A percentile compares a stretch with the other conserved stretches of the same genome.
These are phyloP conservation scores for Macadamia integrifolia DNA, from an alignment of 164 flowering plant genomes.

Conservation along the genomic window DNA sequence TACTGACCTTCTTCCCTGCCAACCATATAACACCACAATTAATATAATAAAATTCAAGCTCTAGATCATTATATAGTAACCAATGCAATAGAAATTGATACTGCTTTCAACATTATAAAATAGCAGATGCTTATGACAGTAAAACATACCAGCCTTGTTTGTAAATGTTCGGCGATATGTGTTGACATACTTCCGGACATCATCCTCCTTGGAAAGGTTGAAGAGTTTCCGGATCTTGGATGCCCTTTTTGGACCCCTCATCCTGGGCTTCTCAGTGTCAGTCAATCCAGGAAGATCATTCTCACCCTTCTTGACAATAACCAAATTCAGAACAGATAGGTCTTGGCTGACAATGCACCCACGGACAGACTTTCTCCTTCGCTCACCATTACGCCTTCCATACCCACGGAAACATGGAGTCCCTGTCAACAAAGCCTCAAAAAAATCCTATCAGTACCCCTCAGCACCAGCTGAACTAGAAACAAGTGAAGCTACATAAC, in stretches of 20 bases:
- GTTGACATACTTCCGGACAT: slow-evolving; percentile 65
- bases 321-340: slow-evolving; percentile 61
- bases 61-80: too few species aligned
- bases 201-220: slow-evolving; percentile 60
- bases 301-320: slow-evolving; percentile 69
- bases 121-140: not conserved
- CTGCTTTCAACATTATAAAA: not conserved
- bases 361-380: slow-evolving; percentile 66
- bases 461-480: not conserved
- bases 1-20: slow-evolving; percentile 56
- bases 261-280: slow-evolving; percentile 59
- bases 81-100: not conserved
- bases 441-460: not conserved
- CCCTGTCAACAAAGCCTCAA: slow-evolving; percentile 22
- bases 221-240: slow-evolving; percentile 65
- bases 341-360: slow-evolving; percentile 69
- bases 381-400: slow-evolving; percentile 63
- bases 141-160: slow-evolving; percentile 39
- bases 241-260: slow-evolving; percentile 74
- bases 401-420: slow-evolving; percentile 70
- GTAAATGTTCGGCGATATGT: slow-evolving; percentile 59
- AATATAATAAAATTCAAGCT: not conserved
- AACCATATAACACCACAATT: not conserved
- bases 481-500: not conserved
- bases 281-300: slow-evolving; percentile 64